Evolutionary conservation across 495 filamentous ascomycete species (phyloP).

Genomic region (Chaetomium fimeti): DNA sequence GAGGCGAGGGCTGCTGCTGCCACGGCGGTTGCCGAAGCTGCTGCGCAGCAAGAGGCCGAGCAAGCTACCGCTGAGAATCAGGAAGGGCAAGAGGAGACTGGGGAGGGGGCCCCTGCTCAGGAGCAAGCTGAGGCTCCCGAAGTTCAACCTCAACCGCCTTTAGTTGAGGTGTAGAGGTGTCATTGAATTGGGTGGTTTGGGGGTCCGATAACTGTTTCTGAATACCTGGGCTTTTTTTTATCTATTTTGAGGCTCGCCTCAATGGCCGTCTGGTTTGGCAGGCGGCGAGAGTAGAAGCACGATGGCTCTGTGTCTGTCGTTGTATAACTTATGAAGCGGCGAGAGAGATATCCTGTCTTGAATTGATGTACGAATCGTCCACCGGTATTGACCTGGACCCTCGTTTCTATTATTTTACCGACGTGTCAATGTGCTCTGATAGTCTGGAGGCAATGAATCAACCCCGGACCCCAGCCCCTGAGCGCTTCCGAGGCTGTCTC

Average conservation of each 20-base stretch:
- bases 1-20: constrained; percentile 43
- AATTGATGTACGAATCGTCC: background rate
- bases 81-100: constrained; percentile 6
- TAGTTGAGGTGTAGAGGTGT: constrained; percentile 5
- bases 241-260: no score
- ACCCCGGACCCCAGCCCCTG: background rate
- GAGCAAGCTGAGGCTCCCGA: constrained; percentile 2
- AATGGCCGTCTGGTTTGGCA: background rate
- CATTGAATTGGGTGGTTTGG: background rate
- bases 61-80: constrained; percentile 5
- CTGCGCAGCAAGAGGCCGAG: constrained; percentile 13
- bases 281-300: background rate
- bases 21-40: constrained; percentile 23
- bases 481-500: constrained; percentile 10
- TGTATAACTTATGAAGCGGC: background rate
- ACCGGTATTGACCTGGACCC: no score
- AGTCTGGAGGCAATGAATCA: background rate
- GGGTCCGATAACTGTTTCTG: background rate
- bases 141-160: constrained; percentile 9
- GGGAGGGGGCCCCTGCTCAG: background rate
- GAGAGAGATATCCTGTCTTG: background rate
- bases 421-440: background rate
- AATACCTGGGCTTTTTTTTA: background rate
- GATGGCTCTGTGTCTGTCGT: no score
- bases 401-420: no score